Percentiles rank a stretch among this genome's conserved stretches.
Conservation (phyloP, 306 rosid species). For the Medicago lupulina region DNA sequence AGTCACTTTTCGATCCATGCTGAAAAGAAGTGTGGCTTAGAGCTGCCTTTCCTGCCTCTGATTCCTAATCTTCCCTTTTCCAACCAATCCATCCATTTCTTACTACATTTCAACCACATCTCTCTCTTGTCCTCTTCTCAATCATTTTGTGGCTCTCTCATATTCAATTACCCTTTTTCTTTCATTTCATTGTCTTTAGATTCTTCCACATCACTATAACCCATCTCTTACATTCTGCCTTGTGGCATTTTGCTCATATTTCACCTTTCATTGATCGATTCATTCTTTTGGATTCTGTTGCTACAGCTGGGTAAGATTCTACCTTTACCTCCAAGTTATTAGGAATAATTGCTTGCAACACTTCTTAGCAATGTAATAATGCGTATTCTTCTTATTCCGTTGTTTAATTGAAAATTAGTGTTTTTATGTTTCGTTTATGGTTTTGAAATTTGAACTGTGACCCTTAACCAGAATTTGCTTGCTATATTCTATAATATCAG, state of each 20-base stretch:
- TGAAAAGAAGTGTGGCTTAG: background rate
- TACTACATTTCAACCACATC: constrained; percentile 15
- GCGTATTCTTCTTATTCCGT: background rate
- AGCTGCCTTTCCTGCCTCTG: background rate
- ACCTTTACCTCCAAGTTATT: background rate
- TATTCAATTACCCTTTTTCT: constrained; percentile 31
- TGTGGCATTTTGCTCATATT: background rate
- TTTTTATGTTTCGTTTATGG: background rate
- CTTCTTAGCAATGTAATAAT: background rate
- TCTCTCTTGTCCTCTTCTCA: constrained; percentile 39
- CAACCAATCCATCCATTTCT: background rate
- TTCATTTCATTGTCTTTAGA: background rate
- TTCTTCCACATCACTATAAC: constrained; percentile 38
- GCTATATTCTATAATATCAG: background rate
- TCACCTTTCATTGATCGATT: background rate
- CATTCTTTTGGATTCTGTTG: background rate
- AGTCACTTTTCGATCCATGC: too few species aligned
- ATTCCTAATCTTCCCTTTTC: constrained; percentile 23
- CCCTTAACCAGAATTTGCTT: background rate
- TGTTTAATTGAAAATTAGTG: background rate
- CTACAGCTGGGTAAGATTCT: constrained; percentile 41
- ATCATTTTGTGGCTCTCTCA: constrained; percentile 47
- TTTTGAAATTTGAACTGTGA: background rate
- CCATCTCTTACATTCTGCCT: background rate
- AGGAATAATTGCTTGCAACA: background rate